phyloP scores from a whole-genome alignment of 2,329 filamentous ascomycete species.

The Akanthomyces muscarius region DNA sequence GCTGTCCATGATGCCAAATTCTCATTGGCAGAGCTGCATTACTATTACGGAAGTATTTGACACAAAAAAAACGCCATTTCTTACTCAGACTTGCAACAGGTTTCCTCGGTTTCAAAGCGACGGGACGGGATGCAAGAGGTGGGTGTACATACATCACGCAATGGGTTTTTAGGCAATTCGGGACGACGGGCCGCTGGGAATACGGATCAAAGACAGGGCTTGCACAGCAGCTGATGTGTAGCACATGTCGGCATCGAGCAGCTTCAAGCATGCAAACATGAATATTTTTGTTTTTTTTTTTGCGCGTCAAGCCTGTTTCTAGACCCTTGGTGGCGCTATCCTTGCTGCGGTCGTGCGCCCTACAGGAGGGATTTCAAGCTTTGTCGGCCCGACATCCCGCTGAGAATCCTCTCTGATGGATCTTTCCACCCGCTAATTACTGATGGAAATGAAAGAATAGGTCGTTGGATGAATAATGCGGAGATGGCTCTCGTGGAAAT shows the following conservation, averaged over 20 bases:
- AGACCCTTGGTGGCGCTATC: not conserved
- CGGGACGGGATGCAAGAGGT: not conserved
- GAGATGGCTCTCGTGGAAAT: not conserved
- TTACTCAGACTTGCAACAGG: not conserved
- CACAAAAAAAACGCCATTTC: not conserved
- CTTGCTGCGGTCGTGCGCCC: conserved; percentile 1
- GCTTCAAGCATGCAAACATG: not conserved
- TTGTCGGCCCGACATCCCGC: conserved; percentile 6
- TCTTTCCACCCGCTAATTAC: too few relatives aligned
- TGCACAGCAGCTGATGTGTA: not conserved
- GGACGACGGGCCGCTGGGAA: conserved; percentile 4
- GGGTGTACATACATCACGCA: not conserved
- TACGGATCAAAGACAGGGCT: not conserved
- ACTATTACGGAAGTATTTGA: not conserved
- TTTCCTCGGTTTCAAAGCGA: conserved; percentile 3
- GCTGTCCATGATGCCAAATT: not conserved
- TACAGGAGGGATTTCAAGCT: not conserved
- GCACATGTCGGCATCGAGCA: not conserved
- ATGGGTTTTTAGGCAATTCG: not conserved
- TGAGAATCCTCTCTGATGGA: not conserved
- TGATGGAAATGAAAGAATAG: not conserved
- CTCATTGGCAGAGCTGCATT: not conserved
- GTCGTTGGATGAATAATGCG: not conserved
- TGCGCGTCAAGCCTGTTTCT: not conserved
- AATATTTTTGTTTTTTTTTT: not conserved